Conservation (phyloP, 495 filamentous ascomycete species). For the Talaromyces borbonicus region DNA sequence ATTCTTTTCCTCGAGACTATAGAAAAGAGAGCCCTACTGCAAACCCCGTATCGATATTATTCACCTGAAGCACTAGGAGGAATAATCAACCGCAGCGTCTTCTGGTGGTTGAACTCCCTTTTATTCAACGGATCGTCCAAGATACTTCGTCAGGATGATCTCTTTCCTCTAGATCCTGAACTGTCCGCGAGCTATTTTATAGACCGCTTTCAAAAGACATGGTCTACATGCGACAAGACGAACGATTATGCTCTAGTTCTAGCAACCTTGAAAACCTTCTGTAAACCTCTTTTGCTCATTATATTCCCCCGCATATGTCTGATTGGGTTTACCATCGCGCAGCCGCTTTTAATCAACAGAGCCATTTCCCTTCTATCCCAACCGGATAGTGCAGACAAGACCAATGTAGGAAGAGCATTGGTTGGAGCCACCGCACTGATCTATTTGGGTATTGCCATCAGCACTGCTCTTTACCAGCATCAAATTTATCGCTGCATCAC, state of each 20-base stretch:
- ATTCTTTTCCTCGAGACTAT: constrained; percentile 34
- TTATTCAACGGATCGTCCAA: constrained; percentile 29
- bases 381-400: neutral
- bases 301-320: constrained; percentile 34
- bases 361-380: constrained; percentile 20
- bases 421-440: constrained; percentile 43
- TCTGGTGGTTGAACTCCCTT: constrained; percentile 37
- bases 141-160: constrained; percentile 22
- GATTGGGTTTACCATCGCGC: constrained; percentile 41
- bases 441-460: constrained; percentile 43
- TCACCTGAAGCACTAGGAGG: constrained; percentile 42
- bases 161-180: constrained; percentile 22
- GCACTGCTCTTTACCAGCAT: constrained; percentile 36
- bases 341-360: constrained; percentile 43
- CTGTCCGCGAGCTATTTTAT: constrained; percentile 21
- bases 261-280: constrained; percentile 26
- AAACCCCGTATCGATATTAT: constrained; percentile 16
- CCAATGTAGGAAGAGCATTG: constrained; percentile 34
- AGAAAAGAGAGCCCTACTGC: constrained; percentile 31
- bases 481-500: constrained; percentile 33
- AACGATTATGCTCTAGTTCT: constrained; percentile 5
- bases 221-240: constrained; percentile 12
- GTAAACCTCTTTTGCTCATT: constrained; percentile 22
- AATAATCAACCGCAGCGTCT: constrained; percentile 22
- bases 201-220: constrained; percentile 20